Conservation (phyloP, 2,329 filamentous ascomycete genomes). For the Microdochium trichocladiopsis region DNA sequence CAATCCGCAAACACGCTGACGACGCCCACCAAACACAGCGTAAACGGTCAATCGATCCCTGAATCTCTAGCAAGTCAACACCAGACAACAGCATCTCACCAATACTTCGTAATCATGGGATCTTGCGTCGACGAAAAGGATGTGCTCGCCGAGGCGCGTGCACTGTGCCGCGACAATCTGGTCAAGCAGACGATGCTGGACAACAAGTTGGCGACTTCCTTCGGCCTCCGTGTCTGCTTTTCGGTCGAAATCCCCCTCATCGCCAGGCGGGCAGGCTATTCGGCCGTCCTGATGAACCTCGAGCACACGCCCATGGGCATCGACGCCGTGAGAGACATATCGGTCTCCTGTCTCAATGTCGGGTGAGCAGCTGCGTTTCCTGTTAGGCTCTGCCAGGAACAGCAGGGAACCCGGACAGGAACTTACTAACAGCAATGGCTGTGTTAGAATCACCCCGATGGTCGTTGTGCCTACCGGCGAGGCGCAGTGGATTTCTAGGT, state of each 20-base stretch:
- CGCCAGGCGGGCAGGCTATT: conserved; percentile 4
- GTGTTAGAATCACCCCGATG: conserved; percentile 4
- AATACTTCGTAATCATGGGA: not conserved
- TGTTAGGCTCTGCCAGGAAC: not conserved
- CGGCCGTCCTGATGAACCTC: conserved; percentile 5
- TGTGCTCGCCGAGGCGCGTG: conserved; percentile 3
- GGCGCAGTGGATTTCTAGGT: conserved; percentile 5
- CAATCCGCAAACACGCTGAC: not conserved
- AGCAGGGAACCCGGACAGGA: not conserved
- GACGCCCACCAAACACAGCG: not conserved
- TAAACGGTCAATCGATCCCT: not conserved
- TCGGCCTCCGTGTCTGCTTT: conserved; percentile 5
- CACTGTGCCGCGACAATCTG: conserved; percentile 4
- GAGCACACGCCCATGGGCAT: conserved; percentile 8
- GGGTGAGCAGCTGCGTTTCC: conserved; percentile 1
- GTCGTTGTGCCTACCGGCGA: conserved; percentile 5
- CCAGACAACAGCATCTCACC: not conserved
- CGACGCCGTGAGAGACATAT: conserved; percentile 5
- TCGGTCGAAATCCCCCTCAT: conserved; percentile 5
- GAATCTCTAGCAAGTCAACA: not conserved
- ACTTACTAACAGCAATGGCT: not conserved
- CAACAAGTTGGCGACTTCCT: conserved; percentile 5
- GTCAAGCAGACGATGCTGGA: conserved; percentile 5
- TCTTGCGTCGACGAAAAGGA: not conserved
- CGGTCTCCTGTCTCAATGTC: conserved; percentile 5